phyloP scores from a whole-genome alignment of 2,329 filamentous ascomycete species.

The Calonectria henricotiae region DNA sequence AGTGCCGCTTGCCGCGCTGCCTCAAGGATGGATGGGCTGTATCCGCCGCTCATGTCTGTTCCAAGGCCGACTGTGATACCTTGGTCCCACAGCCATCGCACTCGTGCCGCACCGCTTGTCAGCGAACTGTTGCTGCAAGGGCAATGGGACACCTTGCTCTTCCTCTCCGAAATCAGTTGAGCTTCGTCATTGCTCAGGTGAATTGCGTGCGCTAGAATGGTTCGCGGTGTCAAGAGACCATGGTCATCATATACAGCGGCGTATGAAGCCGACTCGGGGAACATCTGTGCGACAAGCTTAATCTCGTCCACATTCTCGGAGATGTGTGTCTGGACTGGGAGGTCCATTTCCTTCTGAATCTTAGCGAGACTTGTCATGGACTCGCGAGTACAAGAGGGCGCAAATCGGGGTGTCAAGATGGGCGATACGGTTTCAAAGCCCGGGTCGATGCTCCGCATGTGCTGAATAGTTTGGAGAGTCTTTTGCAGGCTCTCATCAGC shows the following conservation, averaged over 20 bases:
- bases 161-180: slow-evolving; percentile 72
- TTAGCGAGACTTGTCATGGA: slow-evolving; percentile 77
- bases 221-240: slow-evolving; percentile 79
- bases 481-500: slow-evolving; percentile 71
- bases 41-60: slow-evolving; percentile 93
- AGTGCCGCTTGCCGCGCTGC: slow-evolving; percentile 87
- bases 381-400: slow-evolving; percentile 73
- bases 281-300: slow-evolving; percentile 78
- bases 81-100: slow-evolving; percentile 81
- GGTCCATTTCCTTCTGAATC: slow-evolving; percentile 74
- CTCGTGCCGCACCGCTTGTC: slow-evolving; percentile 83
- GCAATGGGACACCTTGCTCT: slow-evolving; percentile 85
- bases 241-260: slow-evolving; percentile 84
- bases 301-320: slow-evolving; percentile 87
- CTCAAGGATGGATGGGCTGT: slow-evolving; percentile 85
- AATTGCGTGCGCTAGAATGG: slow-evolving; percentile 89
- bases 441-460: slow-evolving; percentile 81
- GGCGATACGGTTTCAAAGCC: slow-evolving; percentile 77
- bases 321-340: slow-evolving; percentile 91
- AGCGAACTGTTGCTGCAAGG: slow-evolving; percentile 89
- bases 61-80: slow-evolving; percentile 89
- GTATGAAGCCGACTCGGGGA: slow-evolving; percentile 78
- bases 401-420: slow-evolving; percentile 84
- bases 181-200: slow-evolving; percentile 81
- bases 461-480: slow-evolving; percentile 74